These are phyloP conservation scores for Salix caprea DNA, from an alignment of 345 rosid genomes.

Conservation along the genomic window DNA sequence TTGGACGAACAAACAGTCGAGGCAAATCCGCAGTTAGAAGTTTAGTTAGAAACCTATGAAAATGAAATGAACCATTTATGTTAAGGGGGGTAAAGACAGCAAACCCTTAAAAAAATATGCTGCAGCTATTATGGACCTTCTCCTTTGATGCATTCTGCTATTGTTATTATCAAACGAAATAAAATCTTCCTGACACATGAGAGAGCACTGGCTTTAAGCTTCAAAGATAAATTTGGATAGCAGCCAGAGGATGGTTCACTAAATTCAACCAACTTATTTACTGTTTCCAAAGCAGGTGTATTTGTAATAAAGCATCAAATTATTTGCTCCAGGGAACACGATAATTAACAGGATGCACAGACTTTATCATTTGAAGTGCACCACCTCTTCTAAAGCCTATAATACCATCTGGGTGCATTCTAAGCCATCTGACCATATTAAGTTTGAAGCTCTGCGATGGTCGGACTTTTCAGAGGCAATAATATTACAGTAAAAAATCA, in stretches of 20 bases:
- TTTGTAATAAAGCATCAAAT: not conserved
- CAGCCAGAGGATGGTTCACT: not conserved
- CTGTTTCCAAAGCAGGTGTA: not conserved
- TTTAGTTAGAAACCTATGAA: conserved; percentile 80
- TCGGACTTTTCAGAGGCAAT: not conserved
- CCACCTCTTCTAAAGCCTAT: not conserved
- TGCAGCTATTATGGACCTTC: not conserved
- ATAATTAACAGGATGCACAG: not conserved
- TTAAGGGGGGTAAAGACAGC: not conserved
- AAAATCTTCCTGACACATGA: not conserved
- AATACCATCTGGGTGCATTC: not conserved
- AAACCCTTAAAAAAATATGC: not conserved
- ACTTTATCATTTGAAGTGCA: not conserved
- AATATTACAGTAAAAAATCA: not conserved
- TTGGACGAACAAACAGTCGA: conserved; percentile 86
- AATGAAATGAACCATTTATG: conserved; percentile 6
- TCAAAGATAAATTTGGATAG: not conserved
- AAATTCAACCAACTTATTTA: not conserved
- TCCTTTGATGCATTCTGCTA: not conserved
- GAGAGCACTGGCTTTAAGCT: not conserved
- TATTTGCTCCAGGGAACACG: not conserved
- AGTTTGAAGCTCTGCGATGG: not conserved
- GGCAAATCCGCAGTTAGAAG: conserved; percentile 95
- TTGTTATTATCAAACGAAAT: not conserved
- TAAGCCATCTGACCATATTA: not conserved